Evolutionary conservation across 768 basidiomycete genomes (phyloP).

Genomic region (Tulasnella calospora): DNA sequence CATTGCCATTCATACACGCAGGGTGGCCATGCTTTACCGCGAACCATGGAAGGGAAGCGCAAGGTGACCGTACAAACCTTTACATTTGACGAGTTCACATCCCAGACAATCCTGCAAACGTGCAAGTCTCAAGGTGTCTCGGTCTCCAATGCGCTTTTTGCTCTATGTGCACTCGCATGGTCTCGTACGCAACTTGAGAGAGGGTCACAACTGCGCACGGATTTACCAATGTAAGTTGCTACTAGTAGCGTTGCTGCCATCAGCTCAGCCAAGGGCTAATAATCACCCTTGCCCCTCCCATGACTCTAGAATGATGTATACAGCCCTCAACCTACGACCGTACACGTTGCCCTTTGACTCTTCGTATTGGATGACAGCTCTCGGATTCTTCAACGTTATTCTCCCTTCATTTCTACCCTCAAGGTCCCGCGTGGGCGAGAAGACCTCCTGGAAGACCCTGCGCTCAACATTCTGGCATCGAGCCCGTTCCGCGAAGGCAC

Average conservation of each 20-base stretch:
- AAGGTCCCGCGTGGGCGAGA: slow-evolving; percentile 37
- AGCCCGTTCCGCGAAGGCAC: slow-evolving; percentile 61
- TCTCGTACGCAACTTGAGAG: slow-evolving; percentile 21
- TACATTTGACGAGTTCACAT: slow-evolving; percentile 7
- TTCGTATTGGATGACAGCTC: slow-evolving; percentile 75
- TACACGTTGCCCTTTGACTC: slow-evolving; percentile 36
- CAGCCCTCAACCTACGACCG: slow-evolving; percentile 73
- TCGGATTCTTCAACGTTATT: slow-evolving; percentile 76
- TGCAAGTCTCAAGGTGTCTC: slow-evolving; percentile 38
- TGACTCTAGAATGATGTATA: slow-evolving; percentile 61
- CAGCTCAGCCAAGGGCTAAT: background rate
- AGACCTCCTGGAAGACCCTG: background rate
- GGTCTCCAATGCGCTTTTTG: slow-evolving; percentile 39
- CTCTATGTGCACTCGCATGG: slow-evolving; percentile 38
- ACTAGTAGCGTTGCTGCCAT: background rate
- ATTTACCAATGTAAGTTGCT: background rate
- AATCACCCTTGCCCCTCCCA: background rate
- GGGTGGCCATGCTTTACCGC: slow-evolving; percentile 73
- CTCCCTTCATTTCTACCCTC: slow-evolving; percentile 59
- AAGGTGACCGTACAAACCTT: slow-evolving; percentile 49
- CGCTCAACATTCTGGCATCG: slow-evolving; percentile 60
- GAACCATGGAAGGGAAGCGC: slow-evolving; percentile 34
- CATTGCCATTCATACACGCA: slow-evolving; percentile 31
- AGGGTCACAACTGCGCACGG: background rate
- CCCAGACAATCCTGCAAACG: slow-evolving; percentile 30